Evolutionary conservation across 1,284 basidiomycete species (phyloP).

Genomic region (Melampsora americana): DNA sequence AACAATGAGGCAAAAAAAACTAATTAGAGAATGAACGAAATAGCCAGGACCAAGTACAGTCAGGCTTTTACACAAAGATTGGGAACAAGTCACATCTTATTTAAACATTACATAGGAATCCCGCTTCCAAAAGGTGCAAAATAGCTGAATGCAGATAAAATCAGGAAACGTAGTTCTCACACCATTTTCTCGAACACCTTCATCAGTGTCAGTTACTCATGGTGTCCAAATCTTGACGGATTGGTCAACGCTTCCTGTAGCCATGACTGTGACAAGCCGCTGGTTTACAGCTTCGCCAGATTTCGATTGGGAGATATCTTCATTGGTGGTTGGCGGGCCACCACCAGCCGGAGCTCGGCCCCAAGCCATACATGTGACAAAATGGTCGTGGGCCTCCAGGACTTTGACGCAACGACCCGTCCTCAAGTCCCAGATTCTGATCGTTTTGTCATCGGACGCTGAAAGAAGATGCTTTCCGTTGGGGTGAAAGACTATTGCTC

Average conservation of each 20-base stretch:
- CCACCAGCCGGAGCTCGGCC: slow-evolving; percentile 62
- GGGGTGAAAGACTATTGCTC: slow-evolving; percentile 77
- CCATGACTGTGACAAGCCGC: slow-evolving; percentile 72
- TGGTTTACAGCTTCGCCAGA: slow-evolving; percentile 54
- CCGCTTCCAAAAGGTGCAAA: too few relatives aligned
- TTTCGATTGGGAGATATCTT: background rate
- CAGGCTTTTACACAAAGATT: too few relatives aligned
- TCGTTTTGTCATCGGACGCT: slow-evolving; percentile 83
- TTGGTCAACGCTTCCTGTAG: slow-evolving; percentile 76
- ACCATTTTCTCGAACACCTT: background rate
- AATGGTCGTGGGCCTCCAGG: slow-evolving; percentile 79
- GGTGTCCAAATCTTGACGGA: slow-evolving; percentile 47
- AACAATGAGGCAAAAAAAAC: too few relatives aligned
- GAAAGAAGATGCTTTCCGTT: slow-evolving; percentile 80
- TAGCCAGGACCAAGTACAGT: too few relatives aligned
- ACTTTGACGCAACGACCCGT: slow-evolving; percentile 76
- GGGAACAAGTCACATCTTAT: too few relatives aligned
- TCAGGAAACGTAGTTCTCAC: background rate
- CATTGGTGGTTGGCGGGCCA: slow-evolving; percentile 36
- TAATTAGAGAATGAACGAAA: too few relatives aligned
- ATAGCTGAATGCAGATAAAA: background rate
- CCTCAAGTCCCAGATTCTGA: slow-evolving; percentile 80
- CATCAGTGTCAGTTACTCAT: slow-evolving; percentile 6
- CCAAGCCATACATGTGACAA: slow-evolving; percentile 78
- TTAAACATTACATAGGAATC: too few relatives aligned